These are phyloP conservation scores for Saxispiralis lemnorum DNA, from an alignment of 495 filamentous ascomycete genomes.

Conservation along the genomic window DNA sequence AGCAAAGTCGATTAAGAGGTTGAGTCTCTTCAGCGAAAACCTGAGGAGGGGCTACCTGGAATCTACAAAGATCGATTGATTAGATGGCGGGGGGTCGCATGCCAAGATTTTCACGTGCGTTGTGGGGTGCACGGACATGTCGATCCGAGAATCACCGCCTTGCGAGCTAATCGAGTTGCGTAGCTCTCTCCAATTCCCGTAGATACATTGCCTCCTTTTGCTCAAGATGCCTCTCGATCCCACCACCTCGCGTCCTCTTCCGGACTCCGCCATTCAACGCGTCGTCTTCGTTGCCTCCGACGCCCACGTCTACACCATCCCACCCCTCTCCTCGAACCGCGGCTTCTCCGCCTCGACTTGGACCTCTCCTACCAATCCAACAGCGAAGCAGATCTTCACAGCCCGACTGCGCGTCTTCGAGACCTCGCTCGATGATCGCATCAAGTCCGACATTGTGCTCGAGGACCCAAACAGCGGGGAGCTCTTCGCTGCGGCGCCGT, in stretches of 20 bases:
- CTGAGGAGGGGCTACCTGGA: no score
- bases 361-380: slow-evolving; percentile 42
- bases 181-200: no score
- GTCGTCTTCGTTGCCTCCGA: slow-evolving; percentile 50
- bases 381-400: slow-evolving; percentile 59
- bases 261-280: slow-evolving; percentile 59
- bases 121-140: no score
- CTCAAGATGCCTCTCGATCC: slow-evolving; percentile 28
- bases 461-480: slow-evolving; percentile 52
- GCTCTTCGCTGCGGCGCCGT: slow-evolving; percentile 66
- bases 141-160: no score
- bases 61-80: no score
- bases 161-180: no score
- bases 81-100: no score
- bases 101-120: no score
- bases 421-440: slow-evolving; percentile 32
- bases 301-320: slow-evolving; percentile 69
- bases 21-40: no score
- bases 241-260: slow-evolving; percentile 37
- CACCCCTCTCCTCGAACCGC: slow-evolving; percentile 48
- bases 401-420: slow-evolving; percentile 64
- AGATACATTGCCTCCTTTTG: no score
- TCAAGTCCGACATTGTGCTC: slow-evolving; percentile 55
- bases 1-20: no score
- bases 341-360: slow-evolving; percentile 59